A percentile compares a stretch with the other conserved stretches of the same genome.
Evolutionary conservation across 768 basidiomycete species (phyloP).

Genomic region (Mycena kentingensis): DNA sequence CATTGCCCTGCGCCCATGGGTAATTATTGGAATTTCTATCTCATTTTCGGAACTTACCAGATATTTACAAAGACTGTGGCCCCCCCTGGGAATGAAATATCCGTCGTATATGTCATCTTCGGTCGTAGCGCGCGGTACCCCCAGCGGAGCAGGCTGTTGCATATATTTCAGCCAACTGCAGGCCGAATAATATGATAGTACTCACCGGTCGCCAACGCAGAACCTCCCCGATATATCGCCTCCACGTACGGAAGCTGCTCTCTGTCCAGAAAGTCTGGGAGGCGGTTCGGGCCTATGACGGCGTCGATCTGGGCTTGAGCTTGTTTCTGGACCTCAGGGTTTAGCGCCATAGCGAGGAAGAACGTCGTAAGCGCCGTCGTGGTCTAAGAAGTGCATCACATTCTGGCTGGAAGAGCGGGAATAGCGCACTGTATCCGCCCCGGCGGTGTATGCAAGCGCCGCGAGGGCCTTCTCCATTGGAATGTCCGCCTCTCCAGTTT

Average conservation of each 20-base stretch:
- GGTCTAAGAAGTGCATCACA: constrained; percentile 22
- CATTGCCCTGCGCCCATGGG: constrained; percentile 20
- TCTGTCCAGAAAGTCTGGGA: constrained; percentile 33
- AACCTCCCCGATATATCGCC: constrained; percentile 19
- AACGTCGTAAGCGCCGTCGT: constrained; percentile 25
- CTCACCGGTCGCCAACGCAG: constrained; percentile 20
- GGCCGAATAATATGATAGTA: too few relatives aligned
- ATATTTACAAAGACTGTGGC: constrained; percentile 37
- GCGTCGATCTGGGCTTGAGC: constrained; percentile 33
- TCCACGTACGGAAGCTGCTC: constrained; percentile 15
- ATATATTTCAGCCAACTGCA: too few relatives aligned
- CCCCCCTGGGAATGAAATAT: constrained; percentile 35
- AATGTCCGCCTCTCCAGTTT: too few relatives aligned
- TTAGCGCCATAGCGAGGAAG: constrained; percentile 29
- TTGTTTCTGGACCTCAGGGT: constrained; percentile 29
- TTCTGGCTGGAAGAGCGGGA: neutral
- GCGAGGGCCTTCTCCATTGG: too few relatives aligned
- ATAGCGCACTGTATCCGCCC: constrained; percentile 22
- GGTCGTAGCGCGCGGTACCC: constrained; percentile 20
- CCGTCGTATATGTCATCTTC: constrained; percentile 35
- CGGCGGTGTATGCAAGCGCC: constrained; percentile 28
- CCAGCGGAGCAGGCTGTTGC: too few relatives aligned
- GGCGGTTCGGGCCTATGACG: constrained; percentile 29
- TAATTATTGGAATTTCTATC: neutral
- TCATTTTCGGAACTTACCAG: constrained; percentile 28